Percentiles rank a stretch among this genome's conserved stretches.
These are phyloP conservation scores for Infundibulicybe gibba DNA, from an alignment of 768 basidiomycete genomes.

Conservation along the genomic window DNA sequence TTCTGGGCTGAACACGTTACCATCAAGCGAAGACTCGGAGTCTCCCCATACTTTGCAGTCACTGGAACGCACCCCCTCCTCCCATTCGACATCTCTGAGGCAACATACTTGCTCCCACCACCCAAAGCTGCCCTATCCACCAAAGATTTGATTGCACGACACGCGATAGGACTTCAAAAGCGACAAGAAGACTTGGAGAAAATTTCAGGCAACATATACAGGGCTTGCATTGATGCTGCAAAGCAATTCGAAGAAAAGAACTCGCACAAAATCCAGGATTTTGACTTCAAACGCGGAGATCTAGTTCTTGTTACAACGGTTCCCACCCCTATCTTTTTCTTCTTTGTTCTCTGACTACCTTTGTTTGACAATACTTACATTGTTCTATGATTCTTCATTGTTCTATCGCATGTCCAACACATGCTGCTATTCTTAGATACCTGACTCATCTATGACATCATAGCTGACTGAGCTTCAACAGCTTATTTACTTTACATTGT, in stretches of 20 bases:
- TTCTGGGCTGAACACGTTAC: too few relatives aligned
- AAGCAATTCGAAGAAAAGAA: background rate
- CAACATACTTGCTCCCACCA: constrained; percentile 18
- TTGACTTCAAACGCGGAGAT: background rate
- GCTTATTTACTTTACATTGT: too few relatives aligned
- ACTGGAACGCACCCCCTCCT: constrained; percentile 24
- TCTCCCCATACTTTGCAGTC: constrained; percentile 25
- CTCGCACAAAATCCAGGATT: background rate
- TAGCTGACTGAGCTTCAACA: too few relatives aligned
- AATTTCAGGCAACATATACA: constrained; percentile 7
- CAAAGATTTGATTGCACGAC: constrained; percentile 15
- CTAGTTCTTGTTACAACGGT: too few relatives aligned
- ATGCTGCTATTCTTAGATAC: too few relatives aligned
- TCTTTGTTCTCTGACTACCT: too few relatives aligned
- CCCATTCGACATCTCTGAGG: constrained; percentile 23
- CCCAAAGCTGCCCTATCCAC: constrained; percentile 10
- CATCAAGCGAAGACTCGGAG: too few relatives aligned
- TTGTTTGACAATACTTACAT: too few relatives aligned
- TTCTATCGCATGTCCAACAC: too few relatives aligned
- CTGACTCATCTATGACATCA: too few relatives aligned
- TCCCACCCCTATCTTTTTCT: too few relatives aligned
- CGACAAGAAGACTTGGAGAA: constrained; percentile 15
- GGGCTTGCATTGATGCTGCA: background rate
- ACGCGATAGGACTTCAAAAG: constrained; percentile 15
- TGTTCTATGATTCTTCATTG: too few relatives aligned